A percentile compares a stretch with the other conserved stretches of the same genome.
Evolutionary conservation across 23 red algal species (phyloP).

Genomic region (Porphyridium purpureum): DNA sequence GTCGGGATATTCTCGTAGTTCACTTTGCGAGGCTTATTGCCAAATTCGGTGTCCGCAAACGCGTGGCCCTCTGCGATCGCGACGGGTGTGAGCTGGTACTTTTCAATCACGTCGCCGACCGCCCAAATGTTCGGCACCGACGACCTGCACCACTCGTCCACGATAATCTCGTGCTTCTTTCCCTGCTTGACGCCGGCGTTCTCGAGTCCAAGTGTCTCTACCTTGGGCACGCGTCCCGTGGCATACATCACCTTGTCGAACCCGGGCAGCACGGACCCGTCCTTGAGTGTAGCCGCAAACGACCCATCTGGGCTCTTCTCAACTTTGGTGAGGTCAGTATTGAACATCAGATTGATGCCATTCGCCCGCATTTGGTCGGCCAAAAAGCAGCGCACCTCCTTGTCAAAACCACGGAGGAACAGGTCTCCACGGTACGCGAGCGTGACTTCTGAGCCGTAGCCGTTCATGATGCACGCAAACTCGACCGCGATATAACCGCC

Average conservation of each 20-base stretch:
- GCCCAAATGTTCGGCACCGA: constrained; percentile 89
- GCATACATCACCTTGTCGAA: constrained; percentile 68
- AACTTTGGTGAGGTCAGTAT: constrained; percentile 34
- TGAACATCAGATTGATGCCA: constrained; percentile 79
- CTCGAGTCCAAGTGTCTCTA: constrained; percentile 40
- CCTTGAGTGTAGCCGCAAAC: constrained; percentile 27
- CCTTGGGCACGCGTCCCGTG: constrained; percentile 51
- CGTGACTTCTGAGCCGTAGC: constrained; percentile 64
- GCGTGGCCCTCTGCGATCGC: constrained; percentile 88
- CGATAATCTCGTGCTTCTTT: constrained; percentile 36
- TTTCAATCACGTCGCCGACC: constrained; percentile 81
- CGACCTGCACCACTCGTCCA: constrained; percentile 88
- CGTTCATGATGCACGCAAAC: constrained; percentile 94
- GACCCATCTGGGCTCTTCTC: constrained; percentile 41
- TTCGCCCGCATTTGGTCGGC: constrained; percentile 63
- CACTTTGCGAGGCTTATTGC: constrained; percentile 33
- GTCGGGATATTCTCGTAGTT: constrained; percentile 73
- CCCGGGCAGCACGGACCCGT: constrained; percentile 14
- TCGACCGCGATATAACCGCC: constrained; percentile 98
- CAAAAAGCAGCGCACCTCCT: constrained; percentile 57
- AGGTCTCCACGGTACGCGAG: constrained; percentile 62
- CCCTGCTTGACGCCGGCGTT: constrained; percentile 68
- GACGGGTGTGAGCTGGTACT: constrained; percentile 74
- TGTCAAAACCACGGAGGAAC: constrained; percentile 90
- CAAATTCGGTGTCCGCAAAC: constrained; percentile 89